These are phyloP conservation scores for Barnettozyma hawaiiensis DNA, from an alignment of 1,139 yeast genomes.

Conservation along the genomic window DNA sequence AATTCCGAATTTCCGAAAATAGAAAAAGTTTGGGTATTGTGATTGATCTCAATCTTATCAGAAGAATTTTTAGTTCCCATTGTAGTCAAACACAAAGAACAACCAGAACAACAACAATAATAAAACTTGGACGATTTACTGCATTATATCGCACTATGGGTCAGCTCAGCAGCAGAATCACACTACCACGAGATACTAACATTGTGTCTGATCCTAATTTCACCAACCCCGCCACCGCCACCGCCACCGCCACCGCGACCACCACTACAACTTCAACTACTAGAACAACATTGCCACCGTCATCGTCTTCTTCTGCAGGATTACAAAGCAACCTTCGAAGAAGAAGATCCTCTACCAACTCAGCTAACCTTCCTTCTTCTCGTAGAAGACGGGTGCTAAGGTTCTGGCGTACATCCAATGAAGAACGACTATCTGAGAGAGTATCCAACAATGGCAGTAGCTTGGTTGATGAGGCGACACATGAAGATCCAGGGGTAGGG, in stretches of 20 bases:
- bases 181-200: neutral
- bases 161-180: neutral
- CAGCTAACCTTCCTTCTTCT: slow-evolving; percentile 14
- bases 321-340: slow-evolving; percentile 14
- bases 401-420: neutral
- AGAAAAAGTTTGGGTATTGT: no score
- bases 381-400: slow-evolving; percentile 21
- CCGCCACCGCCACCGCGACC: no score
- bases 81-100: no score
- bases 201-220: neutral
- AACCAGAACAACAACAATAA: no score
- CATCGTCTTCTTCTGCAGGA: slow-evolving; percentile 2
- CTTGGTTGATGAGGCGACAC: slow-evolving; percentile 7
- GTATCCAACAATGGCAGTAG: neutral
- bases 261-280: no score
- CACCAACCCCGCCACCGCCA: neutral
- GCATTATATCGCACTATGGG: no score
- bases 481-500: slow-evolving; percentile 1
- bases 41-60: neutral
- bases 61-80: no score
- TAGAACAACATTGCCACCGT: neutral
- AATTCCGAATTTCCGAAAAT: no score
- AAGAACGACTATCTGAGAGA: neutral
- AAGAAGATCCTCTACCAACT: slow-evolving; percentile 22
- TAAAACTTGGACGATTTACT: no score